Evolutionary conservation across 2,329 filamentous ascomycete genomes (phyloP), one percentile per base, ranked within the genome.

Genomic region (Mollisiaceae sp.): DNA sequence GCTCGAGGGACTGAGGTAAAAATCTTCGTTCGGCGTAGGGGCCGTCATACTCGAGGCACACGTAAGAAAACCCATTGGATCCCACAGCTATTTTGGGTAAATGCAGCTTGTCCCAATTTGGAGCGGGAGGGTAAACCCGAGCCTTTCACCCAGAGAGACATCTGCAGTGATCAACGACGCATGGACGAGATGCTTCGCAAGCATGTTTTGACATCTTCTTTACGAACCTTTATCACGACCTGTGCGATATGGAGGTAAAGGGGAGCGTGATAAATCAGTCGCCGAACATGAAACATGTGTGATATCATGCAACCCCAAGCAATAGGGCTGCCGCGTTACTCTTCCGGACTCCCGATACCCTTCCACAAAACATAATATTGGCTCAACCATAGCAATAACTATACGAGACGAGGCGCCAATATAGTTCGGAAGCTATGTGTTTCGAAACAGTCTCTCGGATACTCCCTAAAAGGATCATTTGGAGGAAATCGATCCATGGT

Each of bases 301-400:
- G 60, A 45, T 52, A 56, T 41, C 39, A 32, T 24, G 32, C 55
- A 3, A 55, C 20, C 50, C 38, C 12, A 11, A 45, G 27, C 50
- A 24, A 62, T 55, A 62, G n/a, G 50, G 35, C 38, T 41, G 24
- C 47, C 20, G 60, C 50, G 50, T 54, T 12, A 43, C 56, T 56
- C 60, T 62, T 56, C 60, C 60, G 50, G 52, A 12, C 14, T 62
- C 18, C 59, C 59, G 47, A 12, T 18, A 56, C 12, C 50, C 38
- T 62, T 24, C 32, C 27, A 27, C 36, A n/a, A n/a, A 62, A 15
- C 60, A 36, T 22, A 11, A 22, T 43, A 59, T 59, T 47, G 24
- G 20, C 41, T 41, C 8, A 35, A 39, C 35, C 56, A 14, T 20
- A 57, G 32, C 55, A 20, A 22, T 57, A 59, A n/a, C 24, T 36